Base-by-base conservation (phyloP, 2,329 filamentous ascomycete species). In the Aspergillus sp. region DNA sequence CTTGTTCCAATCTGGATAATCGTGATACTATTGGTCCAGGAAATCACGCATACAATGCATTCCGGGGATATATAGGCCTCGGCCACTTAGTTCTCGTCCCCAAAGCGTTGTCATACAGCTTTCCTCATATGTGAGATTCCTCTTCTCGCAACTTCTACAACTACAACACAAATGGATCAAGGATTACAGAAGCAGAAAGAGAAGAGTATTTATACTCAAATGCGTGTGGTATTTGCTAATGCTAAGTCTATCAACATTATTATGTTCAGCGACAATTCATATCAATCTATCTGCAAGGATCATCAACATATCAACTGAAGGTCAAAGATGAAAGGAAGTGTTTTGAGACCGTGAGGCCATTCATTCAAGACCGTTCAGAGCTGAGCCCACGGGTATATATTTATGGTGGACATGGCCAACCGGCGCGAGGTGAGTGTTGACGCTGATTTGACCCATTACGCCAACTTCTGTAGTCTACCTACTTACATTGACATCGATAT, bases 201-300 rank as follows among this genome's bases (percentile, higher is more conserved):
- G n/a, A 31, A 31, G 27, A 37, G 15, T 33, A 40, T 40, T 48
- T 37, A 41, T 48, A 52, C 54, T 55, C 50, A 53, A 51, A 47
- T 44, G 39, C 40, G 11, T 50, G 27, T 46, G 54, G 43, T 56
- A 62, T 56, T 55, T 55, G 33, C 49, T 33, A 52, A 43, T 55
- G 41, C 49, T 33, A 52, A 41, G 21, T 52, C 55, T 57, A 57
- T 47, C 55, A 48, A 57, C 35, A 57, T 52, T 55, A 55, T 44
- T 57, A 62, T 57, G 31, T 59, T 41, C 50, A 57, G 31, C 45
- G 44, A 45, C 27, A 14, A 48, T 15, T 50, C 49, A 27, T 52
- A 39, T 37, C 53, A 47, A 56, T 41, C 46, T 50, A 61, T 54
- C 44, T 52, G 43, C 48, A 52, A 46, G 9, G 17, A 27, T 40